These are phyloP conservation scores for Gliomastix tumulicola DNA, from an alignment of 2,329 filamentous ascomycete species.

Conservation along the genomic window DNA sequence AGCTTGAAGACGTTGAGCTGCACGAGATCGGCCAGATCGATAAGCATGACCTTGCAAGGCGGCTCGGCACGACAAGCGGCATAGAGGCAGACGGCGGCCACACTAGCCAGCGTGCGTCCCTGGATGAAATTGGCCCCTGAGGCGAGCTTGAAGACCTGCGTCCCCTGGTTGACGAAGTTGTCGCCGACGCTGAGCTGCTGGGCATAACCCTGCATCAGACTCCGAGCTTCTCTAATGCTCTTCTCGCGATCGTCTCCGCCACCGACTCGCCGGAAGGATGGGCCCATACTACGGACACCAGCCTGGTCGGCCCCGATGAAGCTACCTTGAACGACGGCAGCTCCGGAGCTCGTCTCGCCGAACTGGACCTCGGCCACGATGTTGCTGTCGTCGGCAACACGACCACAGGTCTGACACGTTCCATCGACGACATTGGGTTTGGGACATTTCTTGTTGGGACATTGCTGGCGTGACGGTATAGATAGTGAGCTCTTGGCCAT, in stretches of 20 bases:
- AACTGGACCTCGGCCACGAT: conserved; percentile 92
- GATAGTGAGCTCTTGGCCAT: conserved; percentile 12
- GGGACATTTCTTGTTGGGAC: conserved; percentile 54
- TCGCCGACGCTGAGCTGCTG: conserved; percentile 54
- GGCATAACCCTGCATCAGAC: conserved; percentile 56
- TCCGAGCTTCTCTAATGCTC: conserved; percentile 50
- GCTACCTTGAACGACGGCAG: conserved; percentile 84
- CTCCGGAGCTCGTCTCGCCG: conserved; percentile 78
- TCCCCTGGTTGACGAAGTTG: conserved; percentile 55
- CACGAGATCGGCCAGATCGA: conserved; percentile 83
- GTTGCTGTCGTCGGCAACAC: conserved; percentile 75
- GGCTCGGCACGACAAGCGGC: conserved; percentile 75
- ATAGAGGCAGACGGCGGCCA: conserved; percentile 88
- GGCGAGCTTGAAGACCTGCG: conserved; percentile 71
- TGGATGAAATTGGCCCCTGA: conserved; percentile 73
- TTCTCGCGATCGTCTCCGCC: conserved; percentile 52
- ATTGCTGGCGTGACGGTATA: conserved; percentile 31
- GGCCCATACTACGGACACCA: conserved; percentile 61
- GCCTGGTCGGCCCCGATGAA: conserved; percentile 83
- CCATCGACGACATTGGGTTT: conserved; percentile 56
- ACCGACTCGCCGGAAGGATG: conserved; percentile 53
- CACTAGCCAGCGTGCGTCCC: conserved; percentile 76
- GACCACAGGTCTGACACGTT: conserved; percentile 78
- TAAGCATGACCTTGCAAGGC: conserved; percentile 83
- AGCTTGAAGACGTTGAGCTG: conserved; percentile 88